Base-by-base conservation (phyloP, 2,329 filamentous ascomycete species). In the Paraphaeosphaeria minitans region DNA sequence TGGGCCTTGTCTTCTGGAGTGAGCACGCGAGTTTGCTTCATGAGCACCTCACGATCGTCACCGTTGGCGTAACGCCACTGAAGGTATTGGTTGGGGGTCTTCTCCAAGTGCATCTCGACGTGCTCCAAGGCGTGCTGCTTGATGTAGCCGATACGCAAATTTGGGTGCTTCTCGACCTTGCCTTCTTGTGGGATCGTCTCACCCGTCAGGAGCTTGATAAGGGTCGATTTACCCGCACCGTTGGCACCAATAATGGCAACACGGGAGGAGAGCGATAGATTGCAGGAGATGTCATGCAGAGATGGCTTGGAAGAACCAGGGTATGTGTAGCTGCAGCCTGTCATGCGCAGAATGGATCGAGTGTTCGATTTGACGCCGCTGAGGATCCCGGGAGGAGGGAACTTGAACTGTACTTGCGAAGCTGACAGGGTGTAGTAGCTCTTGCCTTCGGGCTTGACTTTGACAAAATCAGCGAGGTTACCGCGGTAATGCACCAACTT, bases 51-150 rank as follows among this genome's bases (percentile, higher is more conserved):
- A 53, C 95, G 92, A 71, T 99, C 95, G 69, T 98, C 95, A 73
- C 95, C 95, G 73, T 98, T 92, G 71, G 92, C 92, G 75, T 98
- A 99, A 71, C 95, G 91, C 95, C 95, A 99, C 80, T 98, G 95
- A 35, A 99, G 85, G 75, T 99, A 99, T 80, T 99, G 95, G 77
- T 97, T 98, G 42, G 95, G 95, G 0, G 95, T 99, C 87, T 99
- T 99, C 80, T 99, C 95, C 68, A 98, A 83, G 75, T 99, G 95
- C 94, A 97, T 97, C 81, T 99, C 94, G 12, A 99, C 95, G 86
- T 99, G 95, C 83, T 99, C 95, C 13, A 99, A 85, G 46, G 95
- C 95, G 79, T 99, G 95, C 82, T 99, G 95, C 83, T 98, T 98
- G 83, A 99, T 98, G 83, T 99, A 99, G 55, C 95, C 95, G 71